phyloP scores from a whole-genome alignment of 1,284 basidiomycete genomes.

The Austroboletus novae-zelandiae region DNA sequence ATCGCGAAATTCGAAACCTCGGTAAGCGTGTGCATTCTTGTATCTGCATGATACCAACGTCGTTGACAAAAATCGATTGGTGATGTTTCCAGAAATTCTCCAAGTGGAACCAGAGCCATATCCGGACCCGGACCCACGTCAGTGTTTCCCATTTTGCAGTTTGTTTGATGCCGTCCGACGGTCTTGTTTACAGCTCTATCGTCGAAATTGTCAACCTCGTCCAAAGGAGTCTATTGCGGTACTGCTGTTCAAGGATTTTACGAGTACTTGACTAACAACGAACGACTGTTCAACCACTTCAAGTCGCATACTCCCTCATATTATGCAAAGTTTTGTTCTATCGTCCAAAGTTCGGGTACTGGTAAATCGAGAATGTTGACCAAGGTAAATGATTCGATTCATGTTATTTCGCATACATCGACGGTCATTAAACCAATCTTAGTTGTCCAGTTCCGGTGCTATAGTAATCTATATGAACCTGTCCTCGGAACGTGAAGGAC shows the following conservation, averaged over 20 bases:
- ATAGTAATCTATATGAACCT: constrained; percentile 23
- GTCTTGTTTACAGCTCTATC: neutral
- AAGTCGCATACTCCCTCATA: too few relatives aligned
- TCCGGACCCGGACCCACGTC: neutral
- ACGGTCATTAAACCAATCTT: neutral
- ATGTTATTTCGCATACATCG: neutral
- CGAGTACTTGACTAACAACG: neutral
- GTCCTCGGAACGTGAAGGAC: neutral
- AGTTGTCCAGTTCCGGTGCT: constrained; percentile 13
- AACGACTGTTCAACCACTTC: constrained; percentile 8
- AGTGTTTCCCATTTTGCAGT: neutral
- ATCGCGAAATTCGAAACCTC: neutral
- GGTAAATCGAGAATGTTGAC: constrained; percentile 22
- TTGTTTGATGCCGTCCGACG: neutral
- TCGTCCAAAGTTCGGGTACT: constrained; percentile 24
- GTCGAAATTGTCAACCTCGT: neutral
- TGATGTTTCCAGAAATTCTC: too few relatives aligned
- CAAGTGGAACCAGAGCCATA: neutral
- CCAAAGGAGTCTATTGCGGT: neutral
- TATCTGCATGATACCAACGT: too few relatives aligned
- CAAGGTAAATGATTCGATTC: constrained; percentile 8
- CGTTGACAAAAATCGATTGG: neutral
- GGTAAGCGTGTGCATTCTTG: neutral
- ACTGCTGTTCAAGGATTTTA: neutral
- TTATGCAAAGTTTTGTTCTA: constrained; percentile 19